phyloP scores from a whole-genome alignment of 768 basidiomycete species.

The Lanmaoa pseudosensibilis region DNA sequence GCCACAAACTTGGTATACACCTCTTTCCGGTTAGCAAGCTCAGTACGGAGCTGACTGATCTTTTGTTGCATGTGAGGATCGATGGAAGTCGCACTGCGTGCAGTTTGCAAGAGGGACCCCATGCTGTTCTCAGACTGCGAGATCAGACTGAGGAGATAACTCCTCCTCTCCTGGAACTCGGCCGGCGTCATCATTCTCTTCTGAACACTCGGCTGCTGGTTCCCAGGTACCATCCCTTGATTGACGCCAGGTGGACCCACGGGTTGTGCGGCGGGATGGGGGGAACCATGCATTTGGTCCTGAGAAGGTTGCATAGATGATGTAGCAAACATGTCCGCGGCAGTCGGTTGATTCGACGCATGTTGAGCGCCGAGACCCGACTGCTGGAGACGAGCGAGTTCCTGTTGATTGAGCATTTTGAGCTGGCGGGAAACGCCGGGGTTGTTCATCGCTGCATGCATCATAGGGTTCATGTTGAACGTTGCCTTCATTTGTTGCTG shows the following conservation, averaged over 20 bases:
- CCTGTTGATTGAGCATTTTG: conserved; percentile 46
- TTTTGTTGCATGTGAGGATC: conserved; percentile 21
- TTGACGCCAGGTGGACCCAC: conserved; percentile 19
- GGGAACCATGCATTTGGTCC: conserved; percentile 52
- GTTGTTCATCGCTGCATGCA: conserved; percentile 37
- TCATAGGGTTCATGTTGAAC: conserved; percentile 37
- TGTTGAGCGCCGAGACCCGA: conserved; percentile 32
- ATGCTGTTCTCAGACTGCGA: conserved; percentile 17
- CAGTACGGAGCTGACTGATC: conserved; percentile 19
- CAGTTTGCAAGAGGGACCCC: conserved; percentile 1
- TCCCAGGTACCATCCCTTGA: conserved; percentile 26
- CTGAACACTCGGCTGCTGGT: conserved; percentile 26
- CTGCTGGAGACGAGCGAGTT: conserved; percentile 38
- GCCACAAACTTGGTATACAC: conserved; percentile 37
- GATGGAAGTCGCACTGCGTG: conserved; percentile 14
- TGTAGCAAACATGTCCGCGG: conserved; percentile 49
- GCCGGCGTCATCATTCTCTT: conserved; percentile 17
- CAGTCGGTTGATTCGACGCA: conserved; percentile 38
- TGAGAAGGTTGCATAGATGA: conserved; percentile 40
- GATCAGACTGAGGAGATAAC: conserved; percentile 9
- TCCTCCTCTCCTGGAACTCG: conserved; percentile 29
- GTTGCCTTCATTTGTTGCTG: conserved; percentile 32
- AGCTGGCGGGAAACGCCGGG: conserved; percentile 36
- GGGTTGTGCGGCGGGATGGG: conserved; percentile 35
- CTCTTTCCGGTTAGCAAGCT: conserved; percentile 39